Evolutionary conservation across 208 protist species (phyloP).

Genomic region (Trypanosoma lewisi): DNA sequence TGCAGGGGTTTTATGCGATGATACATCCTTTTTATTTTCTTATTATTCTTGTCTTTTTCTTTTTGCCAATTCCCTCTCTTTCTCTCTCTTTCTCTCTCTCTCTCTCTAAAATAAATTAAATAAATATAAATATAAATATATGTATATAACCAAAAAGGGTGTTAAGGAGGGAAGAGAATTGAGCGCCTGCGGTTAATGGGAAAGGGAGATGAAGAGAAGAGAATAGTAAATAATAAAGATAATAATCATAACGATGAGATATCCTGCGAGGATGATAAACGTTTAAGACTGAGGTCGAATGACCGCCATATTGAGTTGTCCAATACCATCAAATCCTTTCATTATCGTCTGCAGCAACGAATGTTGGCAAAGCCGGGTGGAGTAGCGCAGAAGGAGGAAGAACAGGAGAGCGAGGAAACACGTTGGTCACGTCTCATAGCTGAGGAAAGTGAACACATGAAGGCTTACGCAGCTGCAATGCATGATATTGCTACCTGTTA

Average conservation of each 20-base stretch:
- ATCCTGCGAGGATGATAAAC: background rate
- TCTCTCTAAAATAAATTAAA: background rate
- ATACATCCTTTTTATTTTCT: too few species aligned
- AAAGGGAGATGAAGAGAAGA: background rate
- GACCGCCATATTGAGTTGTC: slow-evolving; percentile 13
- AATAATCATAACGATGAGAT: background rate
- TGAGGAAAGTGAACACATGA: slow-evolving; percentile 29
- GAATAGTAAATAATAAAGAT: background rate
- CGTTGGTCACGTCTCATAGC: slow-evolving; percentile 24
- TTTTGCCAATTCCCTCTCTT: slow-evolving; percentile 3
- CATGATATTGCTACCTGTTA: slow-evolving; percentile 70
- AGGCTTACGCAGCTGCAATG: slow-evolving; percentile 61
- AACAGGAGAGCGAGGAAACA: slow-evolving; percentile 32
- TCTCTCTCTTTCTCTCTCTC: slow-evolving; percentile 9
- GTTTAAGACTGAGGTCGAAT: too few species aligned
- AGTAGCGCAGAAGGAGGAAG: background rate
- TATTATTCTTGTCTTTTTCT: background rate
- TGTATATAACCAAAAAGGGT: background rate
- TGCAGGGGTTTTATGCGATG: too few species aligned
- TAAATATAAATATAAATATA: too few species aligned
- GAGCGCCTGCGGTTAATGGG: background rate
- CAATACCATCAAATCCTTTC: slow-evolving; percentile 51
- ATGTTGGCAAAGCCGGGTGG: background rate
- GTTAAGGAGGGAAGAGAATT: background rate
- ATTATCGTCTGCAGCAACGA: slow-evolving; percentile 41